phyloP scores from a whole-genome alignment of 2,329 filamentous ascomycete species.

The Penicillium thymicola region DNA sequence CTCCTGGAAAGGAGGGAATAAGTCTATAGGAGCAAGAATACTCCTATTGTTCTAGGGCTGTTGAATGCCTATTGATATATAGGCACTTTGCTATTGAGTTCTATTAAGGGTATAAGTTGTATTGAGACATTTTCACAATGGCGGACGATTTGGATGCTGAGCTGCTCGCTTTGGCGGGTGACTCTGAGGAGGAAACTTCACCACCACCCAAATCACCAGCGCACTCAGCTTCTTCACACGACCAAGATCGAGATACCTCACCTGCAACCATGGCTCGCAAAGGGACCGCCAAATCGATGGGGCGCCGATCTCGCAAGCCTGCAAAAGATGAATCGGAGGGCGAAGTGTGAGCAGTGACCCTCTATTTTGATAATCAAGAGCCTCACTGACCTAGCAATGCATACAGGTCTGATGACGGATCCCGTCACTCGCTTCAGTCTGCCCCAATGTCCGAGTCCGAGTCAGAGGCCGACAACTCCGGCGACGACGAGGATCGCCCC shows the following conservation, averaged over 20 bases:
- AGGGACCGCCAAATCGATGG: conserved; percentile 39
- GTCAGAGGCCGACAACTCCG: conserved; percentile 65
- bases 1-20: background rate
- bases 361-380: conserved; percentile 10
- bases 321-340: conserved; percentile 71
- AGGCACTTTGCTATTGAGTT: background rate
- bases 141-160: conserved; percentile 83
- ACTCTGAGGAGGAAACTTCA: conserved; percentile 53
- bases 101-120: background rate
- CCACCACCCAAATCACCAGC: conserved; percentile 54
- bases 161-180: conserved; percentile 85
- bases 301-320: conserved; percentile 44
- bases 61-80: background rate
- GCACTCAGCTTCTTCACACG: conserved; percentile 49
- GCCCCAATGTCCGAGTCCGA: conserved; percentile 89
- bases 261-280: conserved; percentile 48
- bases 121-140: conserved; percentile 54
- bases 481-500: conserved; percentile 48
- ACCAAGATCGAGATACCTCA: conserved; percentile 37
- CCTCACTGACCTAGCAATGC: background rate
- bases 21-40: background rate
- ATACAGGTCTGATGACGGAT: conserved; percentile 63
- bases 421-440: conserved; percentile 72
- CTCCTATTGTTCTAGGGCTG: background rate
- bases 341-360: conserved; percentile 66